Evolutionary conservation across 352 stramenopile species (phyloP), one percentile per base, ranked within the genome.

Genomic region (Globisporangium spinosum): DNA sequence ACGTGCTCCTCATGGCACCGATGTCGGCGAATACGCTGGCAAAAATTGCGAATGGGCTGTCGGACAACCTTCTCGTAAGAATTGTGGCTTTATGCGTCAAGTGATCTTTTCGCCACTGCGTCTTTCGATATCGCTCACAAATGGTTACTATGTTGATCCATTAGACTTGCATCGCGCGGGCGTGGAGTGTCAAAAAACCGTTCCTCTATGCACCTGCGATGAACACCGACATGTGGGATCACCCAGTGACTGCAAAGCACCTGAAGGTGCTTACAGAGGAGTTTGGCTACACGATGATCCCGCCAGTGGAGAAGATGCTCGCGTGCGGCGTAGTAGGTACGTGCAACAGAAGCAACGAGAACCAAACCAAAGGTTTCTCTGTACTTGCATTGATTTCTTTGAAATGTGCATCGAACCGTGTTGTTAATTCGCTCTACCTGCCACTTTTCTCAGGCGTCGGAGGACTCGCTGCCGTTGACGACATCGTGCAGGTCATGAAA

Each of bases 181-280:
- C 97, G 38, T 99, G 97, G 97, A 94, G 95, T 68, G 87, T 86
- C 69, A 78, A 73, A 43, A 99, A 99, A 70, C 95, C 96, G 7
- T 79, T 99, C 23, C 65, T 99, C 13, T 88, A 97, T 25, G 94
- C 94, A 23, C 97, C 97, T 5, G 96, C 97, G 12, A 99, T 99
- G 97, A 99, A 99, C 76, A 98, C 96, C 15, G 90, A 96, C 70
- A 99, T 99, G 97, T 99, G 95, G 93, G 81, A 94, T 58, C 95
- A 99, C 77, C 93, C 95, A 5, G 77, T 98, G 64, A 99, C 97
- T 20, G 73, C 74, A 10, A 80, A 75, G 64, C 92, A 97, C 45
- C 62, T 97, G 51, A 51, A 58, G 8, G 70, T 89, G 34, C 70
- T 97, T 40, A 65, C 68, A 1, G 78, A 85, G 32, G 78, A 85